These are phyloP conservation scores for Venustampulla echinocandica DNA, from an alignment of 495 filamentous ascomycete species.

Conservation along the genomic window DNA sequence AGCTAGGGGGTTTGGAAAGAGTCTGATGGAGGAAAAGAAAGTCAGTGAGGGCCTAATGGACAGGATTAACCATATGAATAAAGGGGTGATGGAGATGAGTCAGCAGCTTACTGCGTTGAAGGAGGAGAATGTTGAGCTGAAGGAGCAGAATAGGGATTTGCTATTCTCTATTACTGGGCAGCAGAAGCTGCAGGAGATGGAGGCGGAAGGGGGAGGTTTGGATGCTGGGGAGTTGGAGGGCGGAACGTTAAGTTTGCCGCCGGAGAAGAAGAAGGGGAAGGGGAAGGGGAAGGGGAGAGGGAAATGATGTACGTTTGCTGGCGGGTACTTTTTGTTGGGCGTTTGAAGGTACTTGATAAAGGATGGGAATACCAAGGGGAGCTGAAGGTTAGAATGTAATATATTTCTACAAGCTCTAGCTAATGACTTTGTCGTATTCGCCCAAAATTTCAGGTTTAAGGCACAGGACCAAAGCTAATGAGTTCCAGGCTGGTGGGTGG, in stretches of 20 bases:
- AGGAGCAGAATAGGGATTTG: constrained; percentile 84
- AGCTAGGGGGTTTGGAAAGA: constrained; percentile 65
- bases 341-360: no score
- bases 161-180: constrained; percentile 79
- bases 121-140: constrained; percentile 51
- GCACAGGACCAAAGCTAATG: no score
- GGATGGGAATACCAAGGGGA: no score
- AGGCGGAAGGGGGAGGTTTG: constrained; percentile 51
- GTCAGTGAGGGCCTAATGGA: constrained; percentile 72
- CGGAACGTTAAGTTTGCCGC: constrained; percentile 47
- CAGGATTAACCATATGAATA: constrained; percentile 58
- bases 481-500: no score
- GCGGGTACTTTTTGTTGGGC: no score
- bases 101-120: constrained; percentile 46
- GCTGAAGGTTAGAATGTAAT: no score
- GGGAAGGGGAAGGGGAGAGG: constrained; percentile 38
- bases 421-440: no score
- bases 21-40: constrained; percentile 80
- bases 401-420: no score
- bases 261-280: constrained; percentile 45
- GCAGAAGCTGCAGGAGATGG: constrained; percentile 68
- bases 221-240: constrained; percentile 44
- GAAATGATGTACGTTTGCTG: no score
- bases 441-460: no score
- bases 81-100: constrained; percentile 45